Evolutionary conservation across 768 basidiomycete species (phyloP).

Genomic region (Neoboletus subvelutipes): DNA sequence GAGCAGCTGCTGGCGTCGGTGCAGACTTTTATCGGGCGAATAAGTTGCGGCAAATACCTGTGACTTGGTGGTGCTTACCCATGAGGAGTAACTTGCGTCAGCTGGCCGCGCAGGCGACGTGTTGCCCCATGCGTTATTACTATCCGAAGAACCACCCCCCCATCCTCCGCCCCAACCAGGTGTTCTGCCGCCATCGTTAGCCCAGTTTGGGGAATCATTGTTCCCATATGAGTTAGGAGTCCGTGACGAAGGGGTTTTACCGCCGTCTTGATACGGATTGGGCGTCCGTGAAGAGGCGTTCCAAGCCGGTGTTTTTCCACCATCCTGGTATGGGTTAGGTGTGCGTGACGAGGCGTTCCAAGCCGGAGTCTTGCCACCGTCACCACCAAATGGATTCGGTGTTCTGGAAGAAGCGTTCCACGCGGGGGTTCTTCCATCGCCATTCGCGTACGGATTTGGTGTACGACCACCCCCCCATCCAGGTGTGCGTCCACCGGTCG

Average conservation of each 20-base stretch:
- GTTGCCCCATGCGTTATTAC: conserved; percentile 26
- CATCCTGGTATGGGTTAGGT: conserved; percentile 52
- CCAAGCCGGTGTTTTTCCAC: conserved; percentile 54
- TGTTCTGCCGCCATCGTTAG: conserved; percentile 44
- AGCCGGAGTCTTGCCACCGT: conserved; percentile 66
- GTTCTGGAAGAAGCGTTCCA: conserved; percentile 66
- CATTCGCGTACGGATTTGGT: conserved; percentile 63
- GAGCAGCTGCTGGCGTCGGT: conserved; percentile 40
- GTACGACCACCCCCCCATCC: conserved; percentile 50
- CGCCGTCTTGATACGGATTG: conserved; percentile 44
- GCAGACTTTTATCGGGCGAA: conserved; percentile 26
- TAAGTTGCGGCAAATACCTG: conserved; percentile 12
- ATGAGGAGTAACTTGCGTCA: conserved; percentile 29
- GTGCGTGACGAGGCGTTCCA: conserved; percentile 53
- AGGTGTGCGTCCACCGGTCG: conserved; percentile 38
- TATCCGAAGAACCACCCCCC: conserved; percentile 22
- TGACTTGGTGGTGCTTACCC: conserved; percentile 33
- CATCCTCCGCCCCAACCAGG: conserved; percentile 46
- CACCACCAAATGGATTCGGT: conserved; percentile 63
- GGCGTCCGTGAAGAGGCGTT: conserved; percentile 50
- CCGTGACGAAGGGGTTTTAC: conserved; percentile 32
- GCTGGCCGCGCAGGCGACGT: conserved; percentile 35
- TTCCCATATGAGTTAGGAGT: conserved; percentile 53
- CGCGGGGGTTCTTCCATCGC: conserved; percentile 58
- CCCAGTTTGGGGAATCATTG: conserved; percentile 26